Evolutionary conservation across 1,284 basidiomycete genomes (phyloP).

Genomic region (Caloboletus firmus): DNA sequence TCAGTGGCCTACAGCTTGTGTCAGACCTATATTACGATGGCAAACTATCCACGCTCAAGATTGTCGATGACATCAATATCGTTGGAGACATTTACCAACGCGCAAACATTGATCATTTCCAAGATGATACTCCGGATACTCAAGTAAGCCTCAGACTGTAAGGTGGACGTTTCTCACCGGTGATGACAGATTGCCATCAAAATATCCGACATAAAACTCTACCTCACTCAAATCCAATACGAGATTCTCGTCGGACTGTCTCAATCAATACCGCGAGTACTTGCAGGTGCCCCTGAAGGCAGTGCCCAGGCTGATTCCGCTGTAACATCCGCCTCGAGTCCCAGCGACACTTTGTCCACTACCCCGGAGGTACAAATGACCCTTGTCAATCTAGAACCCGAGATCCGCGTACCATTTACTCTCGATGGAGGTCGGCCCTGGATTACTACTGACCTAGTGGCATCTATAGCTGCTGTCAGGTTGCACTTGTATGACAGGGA

Average conservation of each 20-base stretch:
- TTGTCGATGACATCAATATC: conserved; percentile 92
- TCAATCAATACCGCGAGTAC: conserved; percentile 74
- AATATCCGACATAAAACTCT: conserved; percentile 89
- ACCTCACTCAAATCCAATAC: conserved; percentile 92
- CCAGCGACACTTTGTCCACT: conserved; percentile 3
- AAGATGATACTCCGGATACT: conserved; percentile 62
- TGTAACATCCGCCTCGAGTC: conserved; percentile 12
- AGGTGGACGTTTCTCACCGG: conserved; percentile 3
- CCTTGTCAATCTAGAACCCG: conserved; percentile 56
- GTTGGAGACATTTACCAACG: conserved; percentile 71
- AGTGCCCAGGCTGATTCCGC: conserved; percentile 30
- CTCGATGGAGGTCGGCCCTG: conserved; percentile 41
- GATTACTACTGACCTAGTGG: conserved; percentile 76
- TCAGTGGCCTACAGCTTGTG: conserved; percentile 84
- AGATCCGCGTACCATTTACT: conserved; percentile 40
- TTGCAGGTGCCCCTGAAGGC: conserved; percentile 46
- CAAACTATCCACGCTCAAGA: conserved; percentile 63
- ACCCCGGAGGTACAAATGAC: conserved; percentile 6
- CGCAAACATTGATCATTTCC: conserved; percentile 48
- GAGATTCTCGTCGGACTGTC: conserved; percentile 71
- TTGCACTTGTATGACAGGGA: conserved; percentile 87
- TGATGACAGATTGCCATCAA: conserved; percentile 62
- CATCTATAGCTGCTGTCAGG: conserved; percentile 75
- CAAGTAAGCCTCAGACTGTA: conserved; percentile 49
- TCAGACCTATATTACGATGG: conserved; percentile 63